Evolutionary conservation across 495 filamentous ascomycete species (phyloP).

Genomic region (Penicillium robsamsonii): DNA sequence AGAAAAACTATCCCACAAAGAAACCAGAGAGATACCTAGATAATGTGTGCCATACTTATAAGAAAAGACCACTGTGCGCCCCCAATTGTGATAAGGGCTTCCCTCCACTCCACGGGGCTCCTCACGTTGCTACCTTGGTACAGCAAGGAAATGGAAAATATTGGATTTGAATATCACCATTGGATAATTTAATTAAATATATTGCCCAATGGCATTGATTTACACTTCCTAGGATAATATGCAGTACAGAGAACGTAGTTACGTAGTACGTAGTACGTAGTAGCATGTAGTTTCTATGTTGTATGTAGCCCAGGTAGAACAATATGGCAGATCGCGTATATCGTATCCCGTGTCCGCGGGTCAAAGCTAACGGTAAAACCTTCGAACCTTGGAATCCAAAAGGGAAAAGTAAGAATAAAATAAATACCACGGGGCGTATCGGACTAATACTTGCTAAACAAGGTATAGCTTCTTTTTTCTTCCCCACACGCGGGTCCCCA

Average conservation of each 20-base stretch:
- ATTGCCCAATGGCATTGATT: background rate
- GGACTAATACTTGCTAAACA: background rate
- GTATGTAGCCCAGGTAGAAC: background rate
- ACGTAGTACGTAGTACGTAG: no score
- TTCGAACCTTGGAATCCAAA: background rate
- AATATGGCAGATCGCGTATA: background rate
- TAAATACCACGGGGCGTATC: slow-evolving; percentile 2
- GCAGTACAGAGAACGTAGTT: background rate
- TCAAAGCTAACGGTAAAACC: background rate
- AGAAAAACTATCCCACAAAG: background rate
- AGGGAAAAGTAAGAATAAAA: background rate
- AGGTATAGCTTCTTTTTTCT: background rate
- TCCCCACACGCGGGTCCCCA: slow-evolving; percentile 4
- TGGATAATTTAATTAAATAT: background rate
- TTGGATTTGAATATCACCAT: background rate
- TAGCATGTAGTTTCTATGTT: no score
- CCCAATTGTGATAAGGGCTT: slow-evolving; percentile 3
- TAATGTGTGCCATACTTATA: background rate
- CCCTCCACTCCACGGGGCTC: slow-evolving; percentile 3
- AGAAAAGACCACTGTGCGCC: background rate
- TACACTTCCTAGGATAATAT: background rate
- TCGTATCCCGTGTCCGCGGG: background rate
- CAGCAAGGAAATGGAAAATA: background rate
- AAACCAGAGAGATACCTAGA: background rate
- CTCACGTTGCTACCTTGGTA: slow-evolving; percentile 1